A percentile compares a stretch with the other conserved stretches of the same genome.
phyloP scores from a whole-genome alignment of 2,329 filamentous ascomycete genomes.

The Tolypocladium endophyticum region DNA sequence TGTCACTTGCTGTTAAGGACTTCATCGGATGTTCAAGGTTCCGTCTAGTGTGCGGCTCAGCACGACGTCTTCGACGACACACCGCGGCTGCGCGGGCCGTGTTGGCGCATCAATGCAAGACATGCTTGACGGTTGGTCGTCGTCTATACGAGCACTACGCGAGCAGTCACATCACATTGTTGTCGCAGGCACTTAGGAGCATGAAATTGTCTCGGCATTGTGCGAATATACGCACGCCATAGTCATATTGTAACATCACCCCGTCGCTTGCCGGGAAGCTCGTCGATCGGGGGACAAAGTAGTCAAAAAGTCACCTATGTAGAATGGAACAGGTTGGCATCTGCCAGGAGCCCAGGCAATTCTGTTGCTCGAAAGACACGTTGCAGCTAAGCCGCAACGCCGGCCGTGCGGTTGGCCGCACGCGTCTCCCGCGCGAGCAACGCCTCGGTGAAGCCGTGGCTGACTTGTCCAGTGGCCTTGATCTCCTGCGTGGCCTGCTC shows the following conservation, averaged over 20 bases:
- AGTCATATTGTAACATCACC: not conserved
- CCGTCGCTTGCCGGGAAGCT: not conserved
- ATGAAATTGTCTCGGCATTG: not conserved
- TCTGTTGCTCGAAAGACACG: not conserved
- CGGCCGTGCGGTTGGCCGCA: slow-evolving; percentile 16
- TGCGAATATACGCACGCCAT: not conserved
- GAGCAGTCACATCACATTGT: not conserved
- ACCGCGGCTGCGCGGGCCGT: too few species aligned
- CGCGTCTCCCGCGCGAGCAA: slow-evolving; percentile 45
- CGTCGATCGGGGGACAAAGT: not conserved
- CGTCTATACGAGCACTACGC: not conserved
- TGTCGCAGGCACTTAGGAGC: not conserved
- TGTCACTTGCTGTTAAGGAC: not conserved
- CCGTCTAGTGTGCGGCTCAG: not conserved
- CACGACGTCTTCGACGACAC: not conserved
- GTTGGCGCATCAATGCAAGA: not conserved
- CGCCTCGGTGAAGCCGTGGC: slow-evolving; percentile 41
- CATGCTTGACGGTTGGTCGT: not conserved
- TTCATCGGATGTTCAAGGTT: not conserved
- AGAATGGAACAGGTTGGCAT: not conserved
- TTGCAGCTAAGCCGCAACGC: slow-evolving; percentile 13
- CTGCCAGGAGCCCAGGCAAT: not conserved
- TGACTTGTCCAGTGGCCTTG: slow-evolving; percentile 28
- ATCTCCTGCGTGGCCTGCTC: slow-evolving; percentile 55
- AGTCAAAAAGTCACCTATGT: not conserved